Conservation (phyloP, 108 stramenopile species). For the Aurantiochytrium sp. region DNA sequence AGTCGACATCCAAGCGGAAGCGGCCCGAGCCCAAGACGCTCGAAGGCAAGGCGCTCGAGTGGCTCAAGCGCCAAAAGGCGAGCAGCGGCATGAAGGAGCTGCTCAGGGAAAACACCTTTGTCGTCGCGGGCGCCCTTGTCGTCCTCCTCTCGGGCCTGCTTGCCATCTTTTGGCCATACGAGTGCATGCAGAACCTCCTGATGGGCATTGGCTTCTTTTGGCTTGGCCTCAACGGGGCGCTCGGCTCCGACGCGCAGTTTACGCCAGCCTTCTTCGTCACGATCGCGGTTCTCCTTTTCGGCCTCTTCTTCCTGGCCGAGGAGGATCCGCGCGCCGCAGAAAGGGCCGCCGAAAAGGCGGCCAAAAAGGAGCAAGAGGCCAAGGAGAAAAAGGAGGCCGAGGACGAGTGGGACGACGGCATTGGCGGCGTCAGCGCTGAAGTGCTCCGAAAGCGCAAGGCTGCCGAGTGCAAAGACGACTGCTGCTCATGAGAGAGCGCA, state of each 20-base stretch:
- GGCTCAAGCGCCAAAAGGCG: not conserved
- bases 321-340: not conserved
- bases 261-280: not conserved
- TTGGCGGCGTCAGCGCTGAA: not conserved
- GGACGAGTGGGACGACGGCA: conserved; percentile 10
- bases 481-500: not conserved
- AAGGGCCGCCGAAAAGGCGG: not conserved
- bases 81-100: conserved; percentile 3
- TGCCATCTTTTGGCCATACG: conserved; percentile 17
- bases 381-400: not conserved
- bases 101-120: not conserved
- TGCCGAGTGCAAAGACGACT: not conserved
- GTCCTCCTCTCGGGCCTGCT: not conserved
- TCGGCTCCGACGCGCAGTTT: not conserved
- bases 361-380: not conserved
- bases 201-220: conserved; percentile 21
- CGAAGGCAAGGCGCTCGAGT: not conserved
- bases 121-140: not conserved
- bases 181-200: conserved; percentile 1
- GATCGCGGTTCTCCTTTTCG: not conserved
- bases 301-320: conserved; percentile 10
- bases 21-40: not conserved
- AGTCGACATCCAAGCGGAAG: not conserved
- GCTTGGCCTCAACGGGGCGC: conserved; percentile 12
- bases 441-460: not conserved